Base-by-base conservation (phyloP, 2,329 filamentous ascomycete species). In the Erysiphe pulchra region DNA sequence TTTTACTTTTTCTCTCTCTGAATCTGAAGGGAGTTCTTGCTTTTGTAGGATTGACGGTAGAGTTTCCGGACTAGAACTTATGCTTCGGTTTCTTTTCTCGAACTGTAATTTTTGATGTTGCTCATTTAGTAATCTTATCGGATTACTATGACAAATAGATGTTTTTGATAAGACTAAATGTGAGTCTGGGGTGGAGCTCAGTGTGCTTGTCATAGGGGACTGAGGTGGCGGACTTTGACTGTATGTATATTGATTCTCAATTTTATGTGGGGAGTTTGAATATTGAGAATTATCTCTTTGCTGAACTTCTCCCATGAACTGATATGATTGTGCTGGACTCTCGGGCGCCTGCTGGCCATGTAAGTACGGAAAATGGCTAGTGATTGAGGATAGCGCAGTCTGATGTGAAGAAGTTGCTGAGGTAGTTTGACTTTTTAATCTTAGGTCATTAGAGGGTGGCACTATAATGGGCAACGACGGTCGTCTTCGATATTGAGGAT, bases 11-110 rank as follows among this genome's bases (percentile, higher is more conserved):
- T 28, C 24, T 28, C 24, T 28, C 24, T 28, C 24, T 28, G 24
- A 28, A 28, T 28, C 24, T 28, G 24, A 28, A 28, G 24, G 8
- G 4, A 9, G 24, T 1, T 28, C 24, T 28, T 28, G 24, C 48
- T 46, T 46, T 12, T 55, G 47, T 47, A 51, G 52, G 45, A 58
- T 56, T 7, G 59, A 53, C 14, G 77, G 63, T 50, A 71, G 67
- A 33, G 80, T 84, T 62, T 83, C 85, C 30, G 83, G 82, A 57
- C 80, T 87, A 44, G 87, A 73, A 55, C 80, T 86, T 45, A 79
- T 60, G 57, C 77, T 82, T 44, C 70, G 66, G 49, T 81, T 80
- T 54, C 78, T 71, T 46, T 83, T 77, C 50, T 68, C 68, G 8
- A 28, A 28, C 43, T 68, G 66, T 39, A 69, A 68, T 47, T 68